Base-by-base conservation (phyloP, 169 alveolate species). In the Cryptosporidium parvum region DNA sequence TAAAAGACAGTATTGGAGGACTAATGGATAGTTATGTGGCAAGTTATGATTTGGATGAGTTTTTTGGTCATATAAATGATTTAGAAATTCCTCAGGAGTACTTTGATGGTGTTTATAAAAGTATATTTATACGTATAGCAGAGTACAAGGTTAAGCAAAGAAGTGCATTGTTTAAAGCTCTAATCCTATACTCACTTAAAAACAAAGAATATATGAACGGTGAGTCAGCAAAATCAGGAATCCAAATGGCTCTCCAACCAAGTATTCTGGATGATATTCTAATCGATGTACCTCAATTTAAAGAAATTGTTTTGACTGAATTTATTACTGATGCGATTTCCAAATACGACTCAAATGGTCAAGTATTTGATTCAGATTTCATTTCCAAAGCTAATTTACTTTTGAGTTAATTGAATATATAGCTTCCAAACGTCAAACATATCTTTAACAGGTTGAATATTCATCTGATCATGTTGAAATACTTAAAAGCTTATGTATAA, bases 1-100 rank as follows among this genome's bases (percentile, higher is more conserved):
- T 80, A n/a, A 80, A 80, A n/a, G 65, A 80, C 42, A 80, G 87
- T 39, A 45, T 80, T 8, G 75, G 87, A 8, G 75, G 87, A 10
- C 33, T 80, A 37, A 80, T 80, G 87, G 87, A 80, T 45, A 80
- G 87, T 39, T 80, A 42, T 65, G 87, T 80, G n/a, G 87, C 87
- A 44, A 80, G 87, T 65, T 62, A 80, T 59, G 87, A 80, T 44
- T 29, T 80, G 1, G 75, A 80, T 37, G 87, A 80, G 75, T 80
- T 80, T 23, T 80, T 62, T 65, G 68, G 58, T 9, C 72, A 65
- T 23, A 37, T 80, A 8, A 80, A 80, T 39, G 87, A 80, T 23
- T 23, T 80, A 18, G 87, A 80, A 21, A 80, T 80, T 44, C 75
- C 87, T n/a, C 51, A 62, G 14, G 75, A 42, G 45, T 45, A 80